Evolutionary conservation across 192 early-diverging fungal species (phyloP), one percentile per base, ranked within the genome.

Genomic region (Entophlyctis helioformis): DNA sequence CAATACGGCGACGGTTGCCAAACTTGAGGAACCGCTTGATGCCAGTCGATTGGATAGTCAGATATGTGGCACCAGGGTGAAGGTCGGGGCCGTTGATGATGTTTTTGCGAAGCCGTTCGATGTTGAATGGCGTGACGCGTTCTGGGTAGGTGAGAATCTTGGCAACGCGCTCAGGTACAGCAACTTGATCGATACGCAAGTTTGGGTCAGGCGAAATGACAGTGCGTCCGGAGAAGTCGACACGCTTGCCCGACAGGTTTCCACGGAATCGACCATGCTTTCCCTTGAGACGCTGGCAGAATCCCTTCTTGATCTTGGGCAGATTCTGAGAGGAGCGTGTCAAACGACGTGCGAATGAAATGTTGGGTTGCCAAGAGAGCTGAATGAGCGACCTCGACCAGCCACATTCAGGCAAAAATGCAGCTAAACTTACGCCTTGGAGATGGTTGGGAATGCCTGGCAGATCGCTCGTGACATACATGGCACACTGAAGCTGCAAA

Each of bases 151-250:
- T 99, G 31, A 99, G 62, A 22, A 87, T 76, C 59, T 83, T 91
- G 31, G 88, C 85, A 2, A 96, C 88, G 19, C 83, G 68, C 44
- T 83, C 76, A 4, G 96, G 96, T 0, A 99, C 87, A 10, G 92
- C 96, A 37, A 85, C 82, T 57, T 96, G 85, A 59, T 97, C 94
- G 46, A 99, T 99, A 18, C 89, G 80, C 63, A 97, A 73, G 64
- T 97, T 97, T 3, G 96, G 96, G 56, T 99, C 96, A 6, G 94
- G 94, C 4, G 92, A 95, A 64, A 99, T 99, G 42, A 99, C 96
- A 2, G 96, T 99, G 59, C 96, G 78, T 2, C 87, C 94, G 27
- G 92, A 95, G 53, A 96, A 99, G 63, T 99, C 94, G 4, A 99
- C 96, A 60, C 96, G 90, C 74, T 99, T 99, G 46, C 96, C 96